Conservation (phyloP, 352 stramenopile species). For the Pythium apleroticum region DNA sequence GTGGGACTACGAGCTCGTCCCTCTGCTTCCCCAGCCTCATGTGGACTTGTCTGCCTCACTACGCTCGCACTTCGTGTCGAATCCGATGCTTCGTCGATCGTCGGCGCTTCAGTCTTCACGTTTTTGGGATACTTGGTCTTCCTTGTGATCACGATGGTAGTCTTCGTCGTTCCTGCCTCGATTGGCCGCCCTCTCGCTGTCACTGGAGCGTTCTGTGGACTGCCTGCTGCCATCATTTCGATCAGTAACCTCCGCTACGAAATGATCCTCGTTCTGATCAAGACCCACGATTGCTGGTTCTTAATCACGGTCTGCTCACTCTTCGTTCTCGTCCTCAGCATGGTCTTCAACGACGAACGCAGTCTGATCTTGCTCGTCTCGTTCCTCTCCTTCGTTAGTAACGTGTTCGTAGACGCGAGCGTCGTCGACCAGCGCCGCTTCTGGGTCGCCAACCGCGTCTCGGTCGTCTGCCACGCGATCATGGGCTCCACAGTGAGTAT, state of each 20-base stretch:
- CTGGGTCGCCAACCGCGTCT: conserved; percentile 13
- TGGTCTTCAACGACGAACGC: conserved; percentile 11
- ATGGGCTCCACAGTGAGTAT: conserved; percentile 1
- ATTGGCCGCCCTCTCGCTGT: neutral
- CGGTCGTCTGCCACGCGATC: conserved; percentile 3
- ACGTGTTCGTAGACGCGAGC: conserved; percentile 24
- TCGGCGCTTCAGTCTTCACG: neutral
- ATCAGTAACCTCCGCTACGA: conserved; percentile 20
- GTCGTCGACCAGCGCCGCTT: conserved; percentile 9
- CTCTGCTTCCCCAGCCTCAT: neutral
- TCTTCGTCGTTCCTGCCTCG: conserved; percentile 7
- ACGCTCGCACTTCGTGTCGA: neutral
- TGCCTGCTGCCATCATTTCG: conserved; percentile 7
- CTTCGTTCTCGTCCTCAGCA: conserved; percentile 6
- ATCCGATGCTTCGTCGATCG: neutral
- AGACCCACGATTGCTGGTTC: conserved; percentile 27
- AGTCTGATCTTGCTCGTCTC: neutral
- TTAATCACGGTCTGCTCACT: conserved; percentile 8
- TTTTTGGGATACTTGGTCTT: conserved; percentile 2
- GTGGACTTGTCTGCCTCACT: neutral
- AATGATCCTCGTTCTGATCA: conserved; percentile 16
- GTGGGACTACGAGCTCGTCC: conserved; percentile 1
- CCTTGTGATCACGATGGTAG: neutral
- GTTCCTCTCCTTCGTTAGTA: conserved; percentile 5
- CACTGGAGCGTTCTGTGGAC: neutral